Percentiles rank a stretch among this genome's conserved stretches.
Conservation (phyloP, 2,329 filamentous ascomycete species). For the Aaosphaeria pasadenensis region DNA sequence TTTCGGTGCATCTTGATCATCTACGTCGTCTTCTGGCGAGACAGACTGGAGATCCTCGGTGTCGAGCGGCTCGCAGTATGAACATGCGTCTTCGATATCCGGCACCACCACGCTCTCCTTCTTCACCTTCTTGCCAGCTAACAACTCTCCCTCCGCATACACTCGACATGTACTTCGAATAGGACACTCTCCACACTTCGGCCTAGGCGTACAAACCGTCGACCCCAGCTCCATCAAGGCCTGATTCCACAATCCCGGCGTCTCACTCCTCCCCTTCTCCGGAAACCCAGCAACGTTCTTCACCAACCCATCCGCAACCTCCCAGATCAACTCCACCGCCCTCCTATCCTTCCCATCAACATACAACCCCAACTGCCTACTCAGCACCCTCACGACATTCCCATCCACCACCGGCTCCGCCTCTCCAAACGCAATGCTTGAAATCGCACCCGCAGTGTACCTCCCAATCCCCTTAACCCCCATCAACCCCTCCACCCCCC, state of each 20-base stretch:
- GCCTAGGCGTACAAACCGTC: conserved; percentile 60
- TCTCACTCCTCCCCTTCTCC: conserved; percentile 41
- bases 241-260: conserved; percentile 62
- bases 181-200: conserved; percentile 48
- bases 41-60: conserved; percentile 22
- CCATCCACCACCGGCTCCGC: conserved; percentile 62
- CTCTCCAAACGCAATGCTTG: conserved; percentile 60
- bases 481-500: conserved; percentile 43
- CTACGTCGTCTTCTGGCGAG: conserved; percentile 12
- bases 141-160: conserved; percentile 27
- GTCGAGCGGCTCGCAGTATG: conserved; percentile 24
- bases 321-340: conserved; percentile 55
- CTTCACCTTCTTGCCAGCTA: conserved; percentile 13
- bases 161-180: conserved; percentile 29
- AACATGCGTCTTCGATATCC: conserved; percentile 32
- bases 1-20: conserved; percentile 10
- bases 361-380: conserved; percentile 57
- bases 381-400: conserved; percentile 61
- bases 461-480: conserved; percentile 59
- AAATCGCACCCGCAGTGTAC: conserved; percentile 62
- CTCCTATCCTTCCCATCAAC: conserved; percentile 58
- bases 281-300: conserved; percentile 45
- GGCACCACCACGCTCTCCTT: conserved; percentile 6
- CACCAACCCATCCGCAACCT: conserved; percentile 55
- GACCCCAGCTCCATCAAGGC: conserved; percentile 65